Percentiles rank a stretch among this genome's conserved stretches.
Evolutionary conservation across 1,139 yeast genomes (phyloP).

Genomic region (Yueomyces sp.): DNA sequence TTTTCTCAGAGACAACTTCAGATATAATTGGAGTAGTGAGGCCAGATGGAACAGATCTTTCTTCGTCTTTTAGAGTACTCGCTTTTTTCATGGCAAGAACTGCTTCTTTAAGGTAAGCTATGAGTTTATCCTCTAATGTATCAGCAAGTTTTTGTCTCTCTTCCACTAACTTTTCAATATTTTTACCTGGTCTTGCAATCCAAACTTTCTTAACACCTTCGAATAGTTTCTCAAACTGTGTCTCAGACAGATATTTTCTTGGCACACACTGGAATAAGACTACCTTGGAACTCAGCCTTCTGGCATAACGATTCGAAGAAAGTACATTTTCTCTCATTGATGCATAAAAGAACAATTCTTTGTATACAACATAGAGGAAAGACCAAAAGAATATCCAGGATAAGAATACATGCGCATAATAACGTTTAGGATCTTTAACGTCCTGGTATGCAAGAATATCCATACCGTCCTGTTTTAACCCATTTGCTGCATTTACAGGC

Average conservation of each 20-base stretch:
- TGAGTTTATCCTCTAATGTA: constrained; percentile 60
- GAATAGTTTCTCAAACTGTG: constrained; percentile 48
- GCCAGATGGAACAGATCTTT: constrained; percentile 27
- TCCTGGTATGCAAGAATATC: constrained; percentile 73
- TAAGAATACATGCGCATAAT: constrained; percentile 76
- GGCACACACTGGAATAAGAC: constrained; percentile 77
- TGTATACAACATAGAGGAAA: constrained; percentile 56
- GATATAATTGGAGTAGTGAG: constrained; percentile 28
- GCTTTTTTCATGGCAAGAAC: constrained; percentile 56
- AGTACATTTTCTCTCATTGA: constrained; percentile 72
- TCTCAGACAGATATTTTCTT: constrained; percentile 47
- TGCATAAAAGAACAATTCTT: constrained; percentile 72
- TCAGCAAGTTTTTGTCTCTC: constrained; percentile 50
- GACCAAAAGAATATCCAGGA: constrained; percentile 71
- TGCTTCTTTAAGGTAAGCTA: constrained; percentile 45
- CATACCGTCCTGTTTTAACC: constrained; percentile 47
- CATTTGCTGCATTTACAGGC: constrained; percentile 54
- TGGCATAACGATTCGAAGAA: constrained; percentile 68
- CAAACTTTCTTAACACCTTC: constrained; percentile 64
- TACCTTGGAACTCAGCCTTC: constrained; percentile 62
- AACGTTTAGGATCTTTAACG: constrained; percentile 40
- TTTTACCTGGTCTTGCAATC: constrained; percentile 56
- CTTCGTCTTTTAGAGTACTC: background rate
- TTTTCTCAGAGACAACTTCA: constrained; percentile 61
- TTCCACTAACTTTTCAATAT: constrained; percentile 43